Base-by-base conservation (phyloP, 148 eudicot species). In the Cornus kousa region DNA sequence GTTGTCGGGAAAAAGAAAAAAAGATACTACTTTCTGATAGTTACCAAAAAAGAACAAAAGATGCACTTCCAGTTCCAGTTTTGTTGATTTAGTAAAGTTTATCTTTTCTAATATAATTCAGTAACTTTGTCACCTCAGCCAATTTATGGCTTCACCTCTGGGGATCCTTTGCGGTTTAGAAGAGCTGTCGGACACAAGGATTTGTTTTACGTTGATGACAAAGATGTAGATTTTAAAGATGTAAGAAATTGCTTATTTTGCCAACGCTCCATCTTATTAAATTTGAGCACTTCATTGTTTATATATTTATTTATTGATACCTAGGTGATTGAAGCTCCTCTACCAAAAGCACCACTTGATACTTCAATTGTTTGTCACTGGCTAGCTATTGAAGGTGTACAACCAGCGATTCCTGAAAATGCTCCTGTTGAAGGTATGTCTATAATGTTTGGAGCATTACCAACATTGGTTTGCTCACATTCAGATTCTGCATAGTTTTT, bases 361-460 rank as follows among this genome's bases (percentile, higher is more conserved):
- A 86, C 91, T 74, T 88, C 93, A 60, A 79, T 92, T 50, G 81
- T 80, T 82, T 90, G 93, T 78, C 96, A 92, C 72, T 92, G 96
- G 96, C 79, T 92, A 69, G 96, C 96, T 78, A 87, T 92, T 50
- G 93, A 92, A 82, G 96, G 93, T 40, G 90, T 92, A 80, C 96
- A 92, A 81, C 96, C 93, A 78, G 93, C 88, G 48, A 88, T 92
- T 82, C 96, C 96, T 55, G 91, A 92, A 83, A 92, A 92, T 82
- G 90, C 96, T 77, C 88, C 90, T 11, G 86, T 87, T n/a, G 91
- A 87, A 88, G 93, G 96, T 90, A 64, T 39, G 73, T 81, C 10
- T 48, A 7, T 37, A 81, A 13, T 62, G 23, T 62, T 62, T 20
- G 22, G 23, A 7, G 23, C 5, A 5, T 3, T 20, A 62, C 66